Percentiles rank a stretch among this genome's conserved stretches.
phyloP scores from a whole-genome alignment of 345 rosid species.

The Aquilaria yunnanensis region DNA sequence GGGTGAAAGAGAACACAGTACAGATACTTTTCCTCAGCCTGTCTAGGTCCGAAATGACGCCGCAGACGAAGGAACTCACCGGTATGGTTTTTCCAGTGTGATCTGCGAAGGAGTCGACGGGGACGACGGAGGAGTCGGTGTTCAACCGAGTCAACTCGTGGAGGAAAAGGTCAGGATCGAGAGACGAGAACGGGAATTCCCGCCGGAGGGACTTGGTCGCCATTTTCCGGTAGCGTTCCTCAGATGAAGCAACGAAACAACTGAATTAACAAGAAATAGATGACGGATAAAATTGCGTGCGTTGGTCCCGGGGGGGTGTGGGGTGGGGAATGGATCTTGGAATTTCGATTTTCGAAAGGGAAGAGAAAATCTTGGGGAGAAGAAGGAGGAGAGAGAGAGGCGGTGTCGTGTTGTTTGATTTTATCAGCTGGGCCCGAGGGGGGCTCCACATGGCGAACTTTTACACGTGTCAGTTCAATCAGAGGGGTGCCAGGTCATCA shows the following conservation, averaged over 20 bases:
- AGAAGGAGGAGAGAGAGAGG: neutral
- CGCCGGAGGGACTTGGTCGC: slow-evolving; percentile 4
- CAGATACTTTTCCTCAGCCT: too few relatives aligned
- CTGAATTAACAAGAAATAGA: too few relatives aligned
- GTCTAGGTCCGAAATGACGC: neutral
- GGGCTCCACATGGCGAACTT: slow-evolving; percentile 52
- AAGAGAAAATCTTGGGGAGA: neutral
- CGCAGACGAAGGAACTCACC: slow-evolving; percentile 17
- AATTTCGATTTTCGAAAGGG: neutral
- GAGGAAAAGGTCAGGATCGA: slow-evolving; percentile 26
- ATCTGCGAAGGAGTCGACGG: slow-evolving; percentile 24
- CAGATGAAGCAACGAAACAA: too few relatives aligned
- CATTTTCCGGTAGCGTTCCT: neutral
- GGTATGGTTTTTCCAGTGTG: slow-evolving; percentile 10
- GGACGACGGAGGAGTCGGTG: slow-evolving; percentile 24
- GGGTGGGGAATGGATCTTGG: slow-evolving; percentile 5
- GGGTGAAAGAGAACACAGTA: too few relatives aligned
- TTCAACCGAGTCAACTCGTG: slow-evolving; percentile 24
- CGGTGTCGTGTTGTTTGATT: slow-evolving; percentile 1
- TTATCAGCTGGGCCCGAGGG: slow-evolving; percentile 3
- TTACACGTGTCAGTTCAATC: slow-evolving; percentile 34
- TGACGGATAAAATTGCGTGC: too few relatives aligned
- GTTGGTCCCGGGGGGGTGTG: too few relatives aligned
- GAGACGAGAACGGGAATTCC: slow-evolving; percentile 15
- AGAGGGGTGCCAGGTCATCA: slow-evolving; percentile 33